phyloP scores from a whole-genome alignment of 352 stramenopile species.

The Globisporangium megalacanthum region DNA sequence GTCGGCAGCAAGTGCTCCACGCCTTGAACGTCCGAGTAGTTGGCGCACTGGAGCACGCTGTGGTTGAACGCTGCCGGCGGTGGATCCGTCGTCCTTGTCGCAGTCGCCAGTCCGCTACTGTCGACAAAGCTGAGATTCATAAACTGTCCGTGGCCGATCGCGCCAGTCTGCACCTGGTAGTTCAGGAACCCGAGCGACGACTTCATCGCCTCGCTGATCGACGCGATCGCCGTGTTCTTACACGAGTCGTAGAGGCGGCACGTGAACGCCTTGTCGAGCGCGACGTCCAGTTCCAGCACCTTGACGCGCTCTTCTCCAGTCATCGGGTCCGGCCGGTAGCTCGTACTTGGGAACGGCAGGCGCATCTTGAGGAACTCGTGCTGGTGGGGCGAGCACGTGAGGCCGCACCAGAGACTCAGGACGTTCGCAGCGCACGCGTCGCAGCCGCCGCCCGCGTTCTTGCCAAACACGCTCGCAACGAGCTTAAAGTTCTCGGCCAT shows the following conservation, averaged over 20 bases:
- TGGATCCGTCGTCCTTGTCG: background rate
- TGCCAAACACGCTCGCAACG: conserved; percentile 58
- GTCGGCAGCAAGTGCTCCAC: conserved; percentile 36
- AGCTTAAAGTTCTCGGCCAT: conserved; percentile 86
- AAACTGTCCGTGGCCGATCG: conserved; percentile 84
- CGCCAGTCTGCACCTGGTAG: conserved; percentile 86
- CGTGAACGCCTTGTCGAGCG: conserved; percentile 62
- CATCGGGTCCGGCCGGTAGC: conserved; percentile 70
- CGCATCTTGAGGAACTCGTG: conserved; percentile 70
- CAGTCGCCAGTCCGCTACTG: background rate
- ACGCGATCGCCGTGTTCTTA: conserved; percentile 80
- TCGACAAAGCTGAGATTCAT: conserved; percentile 70
- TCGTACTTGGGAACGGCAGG: conserved; percentile 57
- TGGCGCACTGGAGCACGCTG: conserved; percentile 61
- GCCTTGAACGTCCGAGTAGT: conserved; percentile 61
- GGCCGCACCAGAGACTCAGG: conserved; percentile 82
- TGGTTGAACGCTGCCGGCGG: conserved; percentile 33
- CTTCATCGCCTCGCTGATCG: conserved; percentile 65
- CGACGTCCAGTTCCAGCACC: conserved; percentile 74
- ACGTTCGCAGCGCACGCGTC: conserved; percentile 81
- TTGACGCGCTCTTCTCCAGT: conserved; percentile 69
- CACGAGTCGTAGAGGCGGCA: conserved; percentile 82
- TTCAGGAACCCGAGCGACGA: conserved; percentile 85
- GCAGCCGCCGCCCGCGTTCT: conserved; percentile 64
- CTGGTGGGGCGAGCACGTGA: conserved; percentile 79